Percentiles rank a stretch among this genome's conserved stretches.
Conservation (phyloP, 352 stramenopile species). For the Phytopythium vexans region DNA sequence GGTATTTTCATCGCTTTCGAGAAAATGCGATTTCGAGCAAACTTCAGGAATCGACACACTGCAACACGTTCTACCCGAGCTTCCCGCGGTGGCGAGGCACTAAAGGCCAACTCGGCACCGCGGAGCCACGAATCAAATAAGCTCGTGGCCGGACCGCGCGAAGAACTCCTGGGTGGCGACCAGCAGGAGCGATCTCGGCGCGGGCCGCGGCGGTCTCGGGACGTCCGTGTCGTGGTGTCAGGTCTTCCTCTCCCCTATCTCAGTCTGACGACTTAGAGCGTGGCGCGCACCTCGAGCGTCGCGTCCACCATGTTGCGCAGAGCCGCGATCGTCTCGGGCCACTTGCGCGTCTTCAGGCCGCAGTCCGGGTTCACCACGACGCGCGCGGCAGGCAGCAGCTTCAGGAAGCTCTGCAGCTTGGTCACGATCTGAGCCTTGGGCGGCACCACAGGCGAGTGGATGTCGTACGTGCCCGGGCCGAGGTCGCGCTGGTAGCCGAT, state of each 20-base stretch:
- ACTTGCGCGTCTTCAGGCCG: constrained; percentile 92
- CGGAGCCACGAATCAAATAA: too few species aligned
- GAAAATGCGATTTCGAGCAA: too few species aligned
- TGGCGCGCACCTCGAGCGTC: constrained; percentile 65
- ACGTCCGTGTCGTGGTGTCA: too few species aligned
- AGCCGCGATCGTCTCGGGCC: constrained; percentile 88
- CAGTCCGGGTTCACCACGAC: constrained; percentile 92
- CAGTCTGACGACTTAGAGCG: constrained; percentile 31
- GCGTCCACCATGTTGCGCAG: constrained; percentile 90
- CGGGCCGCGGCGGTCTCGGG: too few species aligned
- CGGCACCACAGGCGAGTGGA: constrained; percentile 93
- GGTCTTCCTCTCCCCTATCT: not conserved
- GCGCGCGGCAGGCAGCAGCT: constrained; percentile 68
- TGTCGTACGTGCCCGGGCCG: constrained; percentile 92
- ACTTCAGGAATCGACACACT: too few species aligned
- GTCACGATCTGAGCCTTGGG: constrained; percentile 82
- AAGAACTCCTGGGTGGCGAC: too few species aligned
- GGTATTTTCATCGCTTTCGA: too few species aligned
- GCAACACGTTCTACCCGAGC: too few species aligned
- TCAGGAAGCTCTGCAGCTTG: constrained; percentile 87
- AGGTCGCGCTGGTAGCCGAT: constrained; percentile 91
- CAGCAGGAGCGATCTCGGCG: too few species aligned
- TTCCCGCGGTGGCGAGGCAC: too few species aligned
- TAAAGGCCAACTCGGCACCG: too few species aligned
- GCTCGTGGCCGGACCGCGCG: too few species aligned